Conservation (phyloP, 768 basidiomycete species). For the Leccinum arenicola region DNA sequence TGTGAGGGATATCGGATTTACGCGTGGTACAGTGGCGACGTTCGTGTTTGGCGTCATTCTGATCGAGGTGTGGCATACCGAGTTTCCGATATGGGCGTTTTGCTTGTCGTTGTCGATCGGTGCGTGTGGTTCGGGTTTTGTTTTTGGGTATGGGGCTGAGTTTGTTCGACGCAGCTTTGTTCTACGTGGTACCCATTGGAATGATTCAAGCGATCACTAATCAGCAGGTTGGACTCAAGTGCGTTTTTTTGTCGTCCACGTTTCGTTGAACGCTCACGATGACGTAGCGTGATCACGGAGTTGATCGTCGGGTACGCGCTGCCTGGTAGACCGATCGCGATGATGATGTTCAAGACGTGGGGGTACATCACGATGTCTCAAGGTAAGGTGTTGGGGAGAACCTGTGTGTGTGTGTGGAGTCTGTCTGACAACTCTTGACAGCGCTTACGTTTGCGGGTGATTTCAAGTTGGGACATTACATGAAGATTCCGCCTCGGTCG, state of each 20-base stretch:
- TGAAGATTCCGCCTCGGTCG: constrained; percentile 63
- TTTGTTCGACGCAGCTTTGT: constrained; percentile 32
- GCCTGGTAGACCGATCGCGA: constrained; percentile 67
- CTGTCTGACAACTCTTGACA: constrained; percentile 1
- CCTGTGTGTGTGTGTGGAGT: too few species aligned
- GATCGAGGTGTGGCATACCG: constrained; percentile 61
- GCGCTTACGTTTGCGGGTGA: constrained; percentile 67
- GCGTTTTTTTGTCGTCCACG: not conserved
- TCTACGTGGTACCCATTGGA: constrained; percentile 76
- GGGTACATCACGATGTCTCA: constrained; percentile 64
- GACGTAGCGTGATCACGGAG: constrained; percentile 59
- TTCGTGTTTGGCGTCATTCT: constrained; percentile 58
- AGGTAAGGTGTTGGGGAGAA: constrained; percentile 13
- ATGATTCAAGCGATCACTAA: constrained; percentile 79
- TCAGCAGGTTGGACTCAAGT: constrained; percentile 63
- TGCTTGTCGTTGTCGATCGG: constrained; percentile 31
- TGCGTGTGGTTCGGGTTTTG: constrained; percentile 10
- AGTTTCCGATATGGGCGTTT: constrained; percentile 43
- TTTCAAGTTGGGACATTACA: constrained; percentile 77
- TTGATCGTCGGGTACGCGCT: constrained; percentile 58
- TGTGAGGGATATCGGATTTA: not conserved
- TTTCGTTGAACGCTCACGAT: not conserved
- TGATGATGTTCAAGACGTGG: constrained; percentile 80
- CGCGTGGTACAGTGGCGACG: constrained; percentile 36
- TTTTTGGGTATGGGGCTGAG: not conserved